These are phyloP conservation scores for Diaporthe humulicola DNA, from an alignment of 2,329 filamentous ascomycete species.

Conservation along the genomic window DNA sequence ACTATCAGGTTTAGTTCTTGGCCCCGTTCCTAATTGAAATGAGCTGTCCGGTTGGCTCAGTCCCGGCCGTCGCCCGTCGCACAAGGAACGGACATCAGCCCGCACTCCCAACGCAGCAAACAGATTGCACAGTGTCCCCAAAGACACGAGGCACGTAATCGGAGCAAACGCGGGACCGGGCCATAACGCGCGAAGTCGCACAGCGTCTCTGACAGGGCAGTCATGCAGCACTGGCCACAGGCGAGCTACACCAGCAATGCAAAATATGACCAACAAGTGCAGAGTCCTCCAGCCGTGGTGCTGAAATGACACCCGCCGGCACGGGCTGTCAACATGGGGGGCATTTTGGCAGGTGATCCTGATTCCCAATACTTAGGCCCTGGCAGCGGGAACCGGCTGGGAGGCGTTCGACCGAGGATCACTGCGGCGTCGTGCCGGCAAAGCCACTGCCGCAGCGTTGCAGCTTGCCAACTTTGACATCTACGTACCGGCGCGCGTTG, in stretches of 20 bases:
- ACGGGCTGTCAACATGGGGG: background rate
- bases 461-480: slow-evolving; percentile 34
- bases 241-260: background rate
- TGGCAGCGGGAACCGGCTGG: slow-evolving; percentile 30
- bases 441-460: slow-evolving; percentile 35
- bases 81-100: slow-evolving; percentile 3
- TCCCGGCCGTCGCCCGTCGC: slow-evolving; percentile 10
- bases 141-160: background rate
- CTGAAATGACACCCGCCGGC: background rate
- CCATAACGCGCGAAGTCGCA: slow-evolving; percentile 27
- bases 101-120: slow-evolving; percentile 6
- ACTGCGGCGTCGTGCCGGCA: slow-evolving; percentile 30
- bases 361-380: background rate
- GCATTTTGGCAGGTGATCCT: slow-evolving; percentile 11
- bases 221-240: slow-evolving; percentile 16
- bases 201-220: slow-evolving; percentile 22
- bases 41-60: slow-evolving; percentile 15
- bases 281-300: background rate
- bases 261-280: background rate
- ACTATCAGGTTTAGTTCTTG: slow-evolving; percentile 11
- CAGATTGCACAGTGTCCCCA: background rate
- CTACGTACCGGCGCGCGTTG: slow-evolving; percentile 9
- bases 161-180: slow-evolving; percentile 20
- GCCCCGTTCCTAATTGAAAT: slow-evolving; percentile 21
- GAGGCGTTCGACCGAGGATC: slow-evolving; percentile 31